Evolutionary conservation across 345 rosid genomes (phyloP).

Genomic region (Hirschfeldia incana): DNA sequence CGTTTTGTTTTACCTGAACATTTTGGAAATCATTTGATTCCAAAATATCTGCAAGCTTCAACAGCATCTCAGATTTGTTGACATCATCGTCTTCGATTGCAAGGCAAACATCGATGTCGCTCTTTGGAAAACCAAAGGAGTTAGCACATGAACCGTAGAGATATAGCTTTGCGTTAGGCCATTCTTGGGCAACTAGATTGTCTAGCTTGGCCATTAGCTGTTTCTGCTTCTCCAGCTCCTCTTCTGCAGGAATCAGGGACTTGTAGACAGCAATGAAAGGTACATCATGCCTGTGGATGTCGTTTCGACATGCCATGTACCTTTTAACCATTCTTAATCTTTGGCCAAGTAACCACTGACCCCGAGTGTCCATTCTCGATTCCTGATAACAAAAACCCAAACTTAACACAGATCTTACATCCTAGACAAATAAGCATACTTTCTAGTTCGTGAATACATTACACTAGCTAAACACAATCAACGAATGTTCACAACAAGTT

Average conservation of each 20-base stretch:
- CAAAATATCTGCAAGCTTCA: slow-evolving; percentile 82
- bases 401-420: not conserved
- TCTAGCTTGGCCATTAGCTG: slow-evolving; percentile 64
- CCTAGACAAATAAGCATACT: slow-evolving; percentile 5
- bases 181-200: slow-evolving; percentile 72
- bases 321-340: slow-evolving; percentile 60
- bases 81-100: slow-evolving; percentile 57
- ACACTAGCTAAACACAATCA: not conserved
- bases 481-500: not conserved
- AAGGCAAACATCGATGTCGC: slow-evolving; percentile 95
- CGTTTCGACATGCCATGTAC: slow-evolving; percentile 55
- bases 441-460: not conserved
- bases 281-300: slow-evolving; percentile 57
- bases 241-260: slow-evolving; percentile 76
- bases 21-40: slow-evolving; percentile 80
- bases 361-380: slow-evolving; percentile 75
- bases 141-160: slow-evolving; percentile 97
- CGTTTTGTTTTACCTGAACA: slow-evolving; percentile 68
- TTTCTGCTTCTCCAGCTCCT: slow-evolving; percentile 82
- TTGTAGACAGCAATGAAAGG: slow-evolving; percentile 66
- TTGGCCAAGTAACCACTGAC: slow-evolving; percentile 63
- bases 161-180: slow-evolving; percentile 84
- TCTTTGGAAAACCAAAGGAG: slow-evolving; percentile 88
- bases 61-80: slow-evolving; percentile 69
- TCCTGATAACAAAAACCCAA: slow-evolving; percentile 55